These are phyloP conservation scores for Fusarium sp. DNA, from an alignment of 2,329 filamentous ascomycete species.

Conservation along the genomic window DNA sequence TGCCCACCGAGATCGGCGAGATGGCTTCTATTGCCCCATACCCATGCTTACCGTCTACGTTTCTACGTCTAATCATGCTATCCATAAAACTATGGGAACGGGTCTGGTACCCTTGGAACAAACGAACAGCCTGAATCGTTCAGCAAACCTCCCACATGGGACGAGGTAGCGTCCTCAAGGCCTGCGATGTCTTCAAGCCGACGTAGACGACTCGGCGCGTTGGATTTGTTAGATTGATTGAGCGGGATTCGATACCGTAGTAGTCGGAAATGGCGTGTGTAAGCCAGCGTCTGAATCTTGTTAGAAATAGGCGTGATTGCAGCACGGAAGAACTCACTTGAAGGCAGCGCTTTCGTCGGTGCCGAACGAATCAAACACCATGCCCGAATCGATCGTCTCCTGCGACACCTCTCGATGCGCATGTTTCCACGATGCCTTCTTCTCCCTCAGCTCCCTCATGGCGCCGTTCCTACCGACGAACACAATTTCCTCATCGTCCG, in stretches of 20 bases:
- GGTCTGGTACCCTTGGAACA: not conserved
- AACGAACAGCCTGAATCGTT: slow-evolving; percentile 31
- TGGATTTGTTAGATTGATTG: slow-evolving; percentile 79
- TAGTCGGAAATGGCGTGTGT: slow-evolving; percentile 94
- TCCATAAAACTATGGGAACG: slow-evolving; percentile 5
- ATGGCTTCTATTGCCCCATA: slow-evolving; percentile 41
- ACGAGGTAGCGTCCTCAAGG: slow-evolving; percentile 64
- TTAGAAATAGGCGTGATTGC: slow-evolving; percentile 15
- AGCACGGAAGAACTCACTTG: slow-evolving; percentile 71
- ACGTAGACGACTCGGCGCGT: slow-evolving; percentile 87
- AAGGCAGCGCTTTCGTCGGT: slow-evolving; percentile 85
- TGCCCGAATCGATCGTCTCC: slow-evolving; percentile 71
- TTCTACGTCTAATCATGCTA: slow-evolving; percentile 32
- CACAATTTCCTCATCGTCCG: slow-evolving; percentile 87
- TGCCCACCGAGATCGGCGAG: slow-evolving; percentile 32
- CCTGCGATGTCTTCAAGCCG: slow-evolving; percentile 71
- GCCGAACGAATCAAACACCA: slow-evolving; percentile 86
- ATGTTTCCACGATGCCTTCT: slow-evolving; percentile 62
- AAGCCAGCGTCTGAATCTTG: slow-evolving; percentile 81
- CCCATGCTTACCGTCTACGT: slow-evolving; percentile 40
- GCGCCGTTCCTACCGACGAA: slow-evolving; percentile 82
- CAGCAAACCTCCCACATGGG: slow-evolving; percentile 76
- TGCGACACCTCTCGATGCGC: slow-evolving; percentile 68
- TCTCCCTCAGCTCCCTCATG: slow-evolving; percentile 62
- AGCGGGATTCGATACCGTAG: slow-evolving; percentile 89